Evolutionary conservation across 225 moss, liverwort and hornwort species (phyloP).

Genomic region (Rhytidiadelphus loreus): DNA sequence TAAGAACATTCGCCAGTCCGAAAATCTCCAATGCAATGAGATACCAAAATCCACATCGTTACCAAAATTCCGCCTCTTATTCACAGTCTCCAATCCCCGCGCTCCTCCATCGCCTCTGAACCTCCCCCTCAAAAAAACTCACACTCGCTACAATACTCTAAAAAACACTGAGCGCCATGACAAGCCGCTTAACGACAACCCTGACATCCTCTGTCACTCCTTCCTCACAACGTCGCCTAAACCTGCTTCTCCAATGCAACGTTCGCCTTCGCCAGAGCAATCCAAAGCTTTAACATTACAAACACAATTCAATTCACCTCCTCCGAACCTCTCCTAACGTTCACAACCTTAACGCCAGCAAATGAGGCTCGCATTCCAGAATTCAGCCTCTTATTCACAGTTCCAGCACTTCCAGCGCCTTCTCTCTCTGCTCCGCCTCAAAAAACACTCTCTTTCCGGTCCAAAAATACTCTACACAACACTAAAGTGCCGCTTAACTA

Average conservation of each 20-base stretch:
- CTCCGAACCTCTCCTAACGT: neutral
- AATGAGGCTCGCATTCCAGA: neutral
- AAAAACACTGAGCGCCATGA: neutral
- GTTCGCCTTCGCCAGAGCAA: neutral
- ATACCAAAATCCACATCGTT: neutral
- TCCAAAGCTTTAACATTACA: neutral
- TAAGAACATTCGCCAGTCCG: neutral
- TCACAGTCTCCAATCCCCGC: neutral
- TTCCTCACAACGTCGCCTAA: neutral
- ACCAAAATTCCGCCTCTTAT: neutral
- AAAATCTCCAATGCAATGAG: conserved; percentile 10
- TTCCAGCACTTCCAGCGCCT: neutral
- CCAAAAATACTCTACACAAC: neutral
- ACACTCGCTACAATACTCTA: neutral
- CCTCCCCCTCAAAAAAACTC: neutral
- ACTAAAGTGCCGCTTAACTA: neutral
- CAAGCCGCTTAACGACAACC: conserved; percentile 3
- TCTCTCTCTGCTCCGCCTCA: neutral
- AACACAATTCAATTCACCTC: conserved; percentile 3
- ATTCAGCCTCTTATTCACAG: neutral
- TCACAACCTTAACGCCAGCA: neutral
- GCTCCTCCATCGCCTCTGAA: conserved; percentile 1
- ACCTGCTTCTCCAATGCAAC: conserved; percentile 2
- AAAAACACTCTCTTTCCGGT: neutral
- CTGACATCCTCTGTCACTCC: conserved; percentile 12